phyloP scores from a whole-genome alignment of 176 grass and related monocot species.

The Urochloa ruziziensis region DNA sequence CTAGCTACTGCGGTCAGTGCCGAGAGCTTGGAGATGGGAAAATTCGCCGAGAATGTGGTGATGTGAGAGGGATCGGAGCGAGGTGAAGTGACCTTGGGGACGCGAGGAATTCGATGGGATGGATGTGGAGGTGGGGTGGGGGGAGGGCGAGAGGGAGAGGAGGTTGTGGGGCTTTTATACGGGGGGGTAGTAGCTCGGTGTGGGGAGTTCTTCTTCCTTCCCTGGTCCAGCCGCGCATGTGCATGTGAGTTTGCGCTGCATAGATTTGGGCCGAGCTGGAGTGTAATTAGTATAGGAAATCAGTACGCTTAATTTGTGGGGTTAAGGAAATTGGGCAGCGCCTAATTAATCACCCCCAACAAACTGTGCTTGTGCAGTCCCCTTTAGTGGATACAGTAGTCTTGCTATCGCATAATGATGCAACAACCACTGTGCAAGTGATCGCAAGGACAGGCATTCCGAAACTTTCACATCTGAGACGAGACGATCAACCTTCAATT shows the following conservation, averaged over 20 bases:
- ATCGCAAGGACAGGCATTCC: constrained; percentile 23
- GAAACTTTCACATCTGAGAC: neutral
- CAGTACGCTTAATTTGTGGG: constrained; percentile 22
- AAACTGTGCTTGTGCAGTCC: constrained; percentile 41
- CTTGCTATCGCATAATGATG: constrained; percentile 26
- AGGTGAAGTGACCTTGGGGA: constrained; percentile 9
- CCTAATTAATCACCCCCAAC: constrained; percentile 17
- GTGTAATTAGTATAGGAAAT: constrained; percentile 9
- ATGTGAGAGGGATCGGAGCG: constrained; percentile 26
- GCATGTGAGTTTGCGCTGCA: constrained; percentile 58
- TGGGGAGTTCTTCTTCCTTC: constrained; percentile 10
- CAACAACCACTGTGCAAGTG: constrained; percentile 35
- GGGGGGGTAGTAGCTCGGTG: neutral
- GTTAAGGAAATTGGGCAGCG: constrained; percentile 38
- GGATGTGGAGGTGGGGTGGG: neutral
- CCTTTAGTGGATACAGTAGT: constrained; percentile 27
- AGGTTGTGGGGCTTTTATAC: constrained; percentile 44
- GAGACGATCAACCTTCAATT: neutral
- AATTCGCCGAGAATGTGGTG: constrained; percentile 13
- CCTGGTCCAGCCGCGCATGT: constrained; percentile 46
- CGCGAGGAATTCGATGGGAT: neutral
- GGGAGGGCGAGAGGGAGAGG: constrained; percentile 11
- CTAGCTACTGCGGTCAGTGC: no score
- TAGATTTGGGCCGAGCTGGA: constrained; percentile 39
- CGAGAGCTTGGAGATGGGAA: neutral